These are phyloP conservation scores for Epicoccum nigrum DNA, from an alignment of 2,329 filamentous ascomycete species.

Conservation along the genomic window DNA sequence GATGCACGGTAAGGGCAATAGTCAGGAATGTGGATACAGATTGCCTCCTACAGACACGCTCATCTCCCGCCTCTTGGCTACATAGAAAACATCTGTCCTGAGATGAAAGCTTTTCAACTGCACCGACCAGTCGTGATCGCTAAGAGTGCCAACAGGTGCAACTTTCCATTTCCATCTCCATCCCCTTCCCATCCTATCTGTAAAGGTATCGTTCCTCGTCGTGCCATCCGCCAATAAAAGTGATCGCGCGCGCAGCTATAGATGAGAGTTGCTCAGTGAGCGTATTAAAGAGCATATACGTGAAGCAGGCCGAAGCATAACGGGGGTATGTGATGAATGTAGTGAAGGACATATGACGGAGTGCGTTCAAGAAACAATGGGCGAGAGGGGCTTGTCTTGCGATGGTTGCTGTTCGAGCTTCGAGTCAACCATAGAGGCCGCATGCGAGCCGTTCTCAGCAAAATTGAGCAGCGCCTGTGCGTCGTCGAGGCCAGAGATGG, in stretches of 20 bases:
- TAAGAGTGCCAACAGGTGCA: background rate
- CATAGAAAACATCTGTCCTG: background rate
- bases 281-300: conserved; percentile 16
- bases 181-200: too few species aligned
- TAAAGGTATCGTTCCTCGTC: conserved; percentile 9
- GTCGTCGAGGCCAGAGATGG: conserved; percentile 46
- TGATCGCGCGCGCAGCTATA: background rate
- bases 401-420: conserved; percentile 7
- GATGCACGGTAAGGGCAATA: too few species aligned
- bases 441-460: conserved; percentile 32
- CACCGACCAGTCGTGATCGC: background rate
- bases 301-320: conserved; percentile 13
- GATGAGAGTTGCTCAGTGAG: conserved; percentile 2
- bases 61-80: conserved; percentile 5
- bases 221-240: conserved; percentile 1
- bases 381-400: conserved; percentile 10
- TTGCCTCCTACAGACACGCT: conserved; percentile 4
- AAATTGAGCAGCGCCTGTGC: conserved; percentile 44
- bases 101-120: background rate
- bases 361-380: conserved; percentile 3
- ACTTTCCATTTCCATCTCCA: conserved; percentile 1
- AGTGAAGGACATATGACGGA: background rate
- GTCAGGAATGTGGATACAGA: conserved; percentile 7
- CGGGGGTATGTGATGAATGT: conserved; percentile 12
- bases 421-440: conserved; percentile 9